phyloP scores from a whole-genome alignment of 768 basidiomycete species.

The Rhizopogon rudus region DNA sequence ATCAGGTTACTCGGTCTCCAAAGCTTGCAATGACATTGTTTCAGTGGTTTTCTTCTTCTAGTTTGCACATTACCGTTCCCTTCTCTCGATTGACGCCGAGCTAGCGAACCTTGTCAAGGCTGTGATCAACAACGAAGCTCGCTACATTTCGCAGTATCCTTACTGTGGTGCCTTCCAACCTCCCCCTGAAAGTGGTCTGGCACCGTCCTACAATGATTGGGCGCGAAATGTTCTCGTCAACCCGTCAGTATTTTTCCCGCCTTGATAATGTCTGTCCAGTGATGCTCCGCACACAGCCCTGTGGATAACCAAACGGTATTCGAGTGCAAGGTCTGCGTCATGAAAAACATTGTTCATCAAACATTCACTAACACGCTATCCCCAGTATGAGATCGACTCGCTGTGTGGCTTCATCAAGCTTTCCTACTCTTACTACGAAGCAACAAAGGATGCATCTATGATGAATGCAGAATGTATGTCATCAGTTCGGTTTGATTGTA shows the following conservation, averaged over 20 bases:
- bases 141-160: constrained; percentile 66
- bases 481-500: neutral
- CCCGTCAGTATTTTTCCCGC: constrained; percentile 45
- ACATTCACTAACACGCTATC: too few species aligned
- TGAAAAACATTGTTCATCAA: neutral
- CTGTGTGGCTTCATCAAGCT: constrained; percentile 77
- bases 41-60: constrained; percentile 21
- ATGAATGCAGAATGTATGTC: constrained; percentile 63
- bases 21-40: neutral
- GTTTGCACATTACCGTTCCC: constrained; percentile 66
- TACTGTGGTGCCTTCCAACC: constrained; percentile 84
- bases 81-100: constrained; percentile 52
- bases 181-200: constrained; percentile 66
- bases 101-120: constrained; percentile 67
- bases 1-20: constrained; percentile 44
- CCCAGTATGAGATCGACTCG: constrained; percentile 75
- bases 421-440: constrained; percentile 65
- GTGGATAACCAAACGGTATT: constrained; percentile 68
- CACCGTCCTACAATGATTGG: constrained; percentile 61
- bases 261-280: neutral
- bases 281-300: constrained; percentile 36
- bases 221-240: constrained; percentile 67
- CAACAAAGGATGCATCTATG: constrained; percentile 67
- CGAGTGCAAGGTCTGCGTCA: constrained; percentile 65
- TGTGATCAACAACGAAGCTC: constrained; percentile 79